A percentile compares a stretch with the other conserved stretches of the same genome.
Evolutionary conservation across 2,329 filamentous ascomycete genomes (phyloP).

Genomic region (Sordariomycetes sp.): DNA sequence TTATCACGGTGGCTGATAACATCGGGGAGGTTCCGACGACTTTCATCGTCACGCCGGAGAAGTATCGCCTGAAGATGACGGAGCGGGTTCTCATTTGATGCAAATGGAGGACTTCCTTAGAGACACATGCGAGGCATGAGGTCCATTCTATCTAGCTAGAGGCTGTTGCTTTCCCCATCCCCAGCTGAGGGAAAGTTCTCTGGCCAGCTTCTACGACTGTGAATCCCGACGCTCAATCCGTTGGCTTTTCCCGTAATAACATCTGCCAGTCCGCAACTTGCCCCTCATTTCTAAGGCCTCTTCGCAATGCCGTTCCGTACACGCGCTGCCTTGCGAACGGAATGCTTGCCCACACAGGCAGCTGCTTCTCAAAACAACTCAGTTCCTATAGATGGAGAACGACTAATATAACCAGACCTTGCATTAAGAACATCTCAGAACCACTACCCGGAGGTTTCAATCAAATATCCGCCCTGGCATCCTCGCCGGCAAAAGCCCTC

Average conservation of each 20-base stretch:
- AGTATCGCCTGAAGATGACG: neutral
- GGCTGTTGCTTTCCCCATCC: no score
- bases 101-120: neutral
- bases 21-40: neutral
- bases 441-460: neutral
- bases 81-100: neutral
- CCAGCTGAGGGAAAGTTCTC: no score
- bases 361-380: no score
- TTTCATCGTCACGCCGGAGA: neutral
- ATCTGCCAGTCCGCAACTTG: no score
- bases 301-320: no score
- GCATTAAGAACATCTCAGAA: neutral
- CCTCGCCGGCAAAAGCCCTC: slow-evolving; percentile 50
- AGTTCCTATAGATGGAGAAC: no score
- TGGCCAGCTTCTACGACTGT: no score
- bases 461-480: slow-evolving; percentile 23
- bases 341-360: no score
- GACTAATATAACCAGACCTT: neutral
- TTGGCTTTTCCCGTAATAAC: no score
- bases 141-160: neutral
- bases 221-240: no score
- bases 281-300: no score
- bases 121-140: neutral
- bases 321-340: no score
- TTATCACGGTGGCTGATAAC: neutral